Conservation (phyloP, 805 yeast genomes). For the Schwanniomyces polymorphus region DNA sequence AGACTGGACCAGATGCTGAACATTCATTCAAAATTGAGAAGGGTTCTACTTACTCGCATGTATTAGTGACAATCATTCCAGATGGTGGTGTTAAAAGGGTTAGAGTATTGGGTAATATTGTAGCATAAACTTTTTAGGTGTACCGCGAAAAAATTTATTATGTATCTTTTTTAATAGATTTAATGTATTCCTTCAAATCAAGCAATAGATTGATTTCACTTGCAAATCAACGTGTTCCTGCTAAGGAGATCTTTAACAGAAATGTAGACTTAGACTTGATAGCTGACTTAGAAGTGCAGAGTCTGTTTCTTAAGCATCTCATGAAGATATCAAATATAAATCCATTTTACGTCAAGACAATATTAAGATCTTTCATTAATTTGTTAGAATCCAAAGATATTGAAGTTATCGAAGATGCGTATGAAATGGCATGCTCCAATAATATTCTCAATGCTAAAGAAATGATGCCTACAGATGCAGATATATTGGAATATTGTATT, state of each 20-base stretch:
- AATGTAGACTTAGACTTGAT: constrained; percentile 3
- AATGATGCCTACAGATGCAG: constrained; percentile 36
- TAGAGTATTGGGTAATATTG: constrained; percentile 69
- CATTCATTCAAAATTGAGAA: constrained; percentile 51
- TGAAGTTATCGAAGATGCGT: constrained; percentile 41
- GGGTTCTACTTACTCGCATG: constrained; percentile 56
- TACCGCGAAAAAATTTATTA: neutral
- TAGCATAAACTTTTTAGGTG: neutral
- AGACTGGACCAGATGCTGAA: constrained; percentile 83
- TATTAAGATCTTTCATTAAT: constrained; percentile 44
- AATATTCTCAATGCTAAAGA: constrained; percentile 30
- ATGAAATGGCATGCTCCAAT: constrained; percentile 37
- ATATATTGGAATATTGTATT: constrained; percentile 35
- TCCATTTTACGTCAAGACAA: constrained; percentile 49
- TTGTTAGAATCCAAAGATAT: constrained; percentile 26
- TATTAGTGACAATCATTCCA: constrained; percentile 81
- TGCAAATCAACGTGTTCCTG: constrained; percentile 14
- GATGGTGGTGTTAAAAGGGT: constrained; percentile 96
- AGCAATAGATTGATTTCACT: constrained; percentile 3
- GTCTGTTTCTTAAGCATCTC: constrained; percentile 15
- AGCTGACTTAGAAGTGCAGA: constrained; percentile 16
- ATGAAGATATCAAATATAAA: constrained; percentile 33
- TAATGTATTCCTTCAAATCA: neutral
- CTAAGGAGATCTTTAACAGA: constrained; percentile 13
- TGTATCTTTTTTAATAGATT: neutral